Conservation (phyloP, 306 rosid genomes). For the Dryas drummondii region DNA sequence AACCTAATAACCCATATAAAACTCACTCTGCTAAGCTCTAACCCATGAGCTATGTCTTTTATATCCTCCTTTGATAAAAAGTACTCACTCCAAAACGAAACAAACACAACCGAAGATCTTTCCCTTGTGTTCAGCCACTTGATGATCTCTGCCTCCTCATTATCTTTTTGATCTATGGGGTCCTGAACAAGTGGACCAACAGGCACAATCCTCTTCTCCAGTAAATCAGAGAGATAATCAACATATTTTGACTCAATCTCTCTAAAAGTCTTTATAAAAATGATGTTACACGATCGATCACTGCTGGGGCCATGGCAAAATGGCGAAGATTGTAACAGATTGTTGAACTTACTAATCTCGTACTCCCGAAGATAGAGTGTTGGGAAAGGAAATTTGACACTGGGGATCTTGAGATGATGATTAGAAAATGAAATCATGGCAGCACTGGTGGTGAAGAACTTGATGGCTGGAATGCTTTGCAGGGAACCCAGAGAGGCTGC, state of each 20-base stretch:
- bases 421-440: neutral
- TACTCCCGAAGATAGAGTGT: neutral
- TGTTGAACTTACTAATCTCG: neutral
- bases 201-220: slow-evolving; percentile 20
- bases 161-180: neutral
- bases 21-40: slow-evolving; percentile 19
- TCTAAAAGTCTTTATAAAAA: slow-evolving; percentile 5
- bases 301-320: neutral
- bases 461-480: slow-evolving; percentile 23
- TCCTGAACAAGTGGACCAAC: slow-evolving; percentile 27
- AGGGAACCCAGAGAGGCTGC: slow-evolving; percentile 21
- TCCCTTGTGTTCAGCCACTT: slow-evolving; percentile 24
- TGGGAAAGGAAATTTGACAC: slow-evolving; percentile 6
- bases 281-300: neutral
- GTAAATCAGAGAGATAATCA: slow-evolving; percentile 12
- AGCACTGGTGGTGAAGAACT: slow-evolving; percentile 8
- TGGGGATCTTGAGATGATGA: neutral
- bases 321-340: neutral
- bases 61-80: slow-evolving; percentile 20
- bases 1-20: slow-evolving; percentile 30
- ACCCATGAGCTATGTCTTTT: slow-evolving; percentile 24
- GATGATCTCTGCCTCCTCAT: slow-evolving; percentile 2
- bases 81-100: slow-evolving; percentile 36
- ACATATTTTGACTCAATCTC: slow-evolving; percentile 26
- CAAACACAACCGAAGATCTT: slow-evolving; percentile 19